A percentile compares a stretch with the other conserved stretches of the same genome.
Evolutionary conservation across 2,329 filamentous ascomycete genomes (phyloP).

Genomic region (Neoscytalidium dimidiatum): DNA sequence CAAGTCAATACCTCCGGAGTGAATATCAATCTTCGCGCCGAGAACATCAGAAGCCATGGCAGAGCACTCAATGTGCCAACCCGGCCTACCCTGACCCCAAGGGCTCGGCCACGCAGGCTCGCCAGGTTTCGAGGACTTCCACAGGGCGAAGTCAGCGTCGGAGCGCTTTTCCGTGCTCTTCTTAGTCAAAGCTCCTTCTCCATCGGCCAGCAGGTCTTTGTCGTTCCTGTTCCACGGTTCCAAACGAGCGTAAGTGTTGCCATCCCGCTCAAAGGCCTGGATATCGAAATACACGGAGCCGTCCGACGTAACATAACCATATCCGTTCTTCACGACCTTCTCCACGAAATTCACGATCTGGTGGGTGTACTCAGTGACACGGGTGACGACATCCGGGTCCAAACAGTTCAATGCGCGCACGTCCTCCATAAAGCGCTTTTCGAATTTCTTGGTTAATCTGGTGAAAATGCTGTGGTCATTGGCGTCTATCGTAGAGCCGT

Average conservation of each 20-base stretch:
- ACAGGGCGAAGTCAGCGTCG: slow-evolving; percentile 84
- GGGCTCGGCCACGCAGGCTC: slow-evolving; percentile 88
- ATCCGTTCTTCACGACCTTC: slow-evolving; percentile 79
- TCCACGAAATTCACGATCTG: slow-evolving; percentile 86
- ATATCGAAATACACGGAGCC: slow-evolving; percentile 97
- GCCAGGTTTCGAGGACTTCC: slow-evolving; percentile 89
- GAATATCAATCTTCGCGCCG: slow-evolving; percentile 83
- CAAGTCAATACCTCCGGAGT: slow-evolving; percentile 89
- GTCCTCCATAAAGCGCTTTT: slow-evolving; percentile 84
- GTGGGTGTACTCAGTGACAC: slow-evolving; percentile 89
- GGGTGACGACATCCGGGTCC: slow-evolving; percentile 76
- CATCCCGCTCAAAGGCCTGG: slow-evolving; percentile 76
- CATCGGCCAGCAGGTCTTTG: slow-evolving; percentile 80
- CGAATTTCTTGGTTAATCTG: slow-evolving; percentile 80
- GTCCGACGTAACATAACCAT: slow-evolving; percentile 73
- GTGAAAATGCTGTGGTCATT: slow-evolving; percentile 78
- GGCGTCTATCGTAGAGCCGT: slow-evolving; percentile 59
- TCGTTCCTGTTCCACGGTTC: slow-evolving; percentile 85
- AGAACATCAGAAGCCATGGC: slow-evolving; percentile 93
- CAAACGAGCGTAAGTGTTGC: slow-evolving; percentile 82
- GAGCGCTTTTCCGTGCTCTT: slow-evolving; percentile 68
- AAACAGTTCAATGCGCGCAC: slow-evolving; percentile 86
- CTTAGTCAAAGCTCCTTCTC: slow-evolving; percentile 76
- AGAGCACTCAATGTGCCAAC: slow-evolving; percentile 97
- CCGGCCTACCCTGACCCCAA: slow-evolving; percentile 85